Evolutionary conservation across 1,139 yeast genomes (phyloP).

Genomic region (Nakaseomyces delphensis): DNA sequence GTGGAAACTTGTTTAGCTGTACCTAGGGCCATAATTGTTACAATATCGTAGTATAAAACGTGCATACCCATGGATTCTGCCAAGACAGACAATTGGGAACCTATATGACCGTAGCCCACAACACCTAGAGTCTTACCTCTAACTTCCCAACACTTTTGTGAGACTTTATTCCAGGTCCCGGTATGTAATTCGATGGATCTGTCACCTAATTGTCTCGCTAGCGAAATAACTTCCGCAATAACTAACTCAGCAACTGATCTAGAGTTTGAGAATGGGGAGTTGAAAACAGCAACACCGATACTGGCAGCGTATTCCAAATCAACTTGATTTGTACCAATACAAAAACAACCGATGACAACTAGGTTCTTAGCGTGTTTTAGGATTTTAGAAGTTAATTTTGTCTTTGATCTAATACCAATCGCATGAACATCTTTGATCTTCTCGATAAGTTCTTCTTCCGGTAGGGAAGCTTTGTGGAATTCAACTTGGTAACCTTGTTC

Average conservation of each 20-base stretch:
- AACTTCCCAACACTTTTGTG: constrained; percentile 96
- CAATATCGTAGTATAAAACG: constrained; percentile 84
- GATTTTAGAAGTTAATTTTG: constrained; percentile 72
- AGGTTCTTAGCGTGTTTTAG: constrained; percentile 81
- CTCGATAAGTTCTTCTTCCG: constrained; percentile 90
- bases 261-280: constrained; percentile 97
- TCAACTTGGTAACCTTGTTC: constrained; percentile 96
- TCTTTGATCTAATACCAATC: constrained; percentile 95
- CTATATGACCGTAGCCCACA: constrained; percentile 97
- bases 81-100: constrained; percentile 89
- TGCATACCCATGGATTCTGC: constrained; percentile 99
- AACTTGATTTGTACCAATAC: constrained; percentile 98
- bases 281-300: constrained; percentile 91
- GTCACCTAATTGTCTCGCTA: constrained; percentile 96
- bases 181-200: constrained; percentile 93
- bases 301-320: constrained; percentile 87
- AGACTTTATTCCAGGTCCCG: constrained; percentile 97
- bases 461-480: constrained; percentile 78
- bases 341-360: constrained; percentile 92
- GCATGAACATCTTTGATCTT: constrained; percentile 92
- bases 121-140: constrained; percentile 98
- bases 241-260: constrained; percentile 98
- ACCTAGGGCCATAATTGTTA: constrained; percentile 94
- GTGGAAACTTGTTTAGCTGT: constrained; percentile 89
- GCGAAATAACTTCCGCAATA: constrained; percentile 85